Evolutionary conservation across 2,329 filamentous ascomycete species (phyloP).

Genomic region (Arthrobotrys entomopaga): DNA sequence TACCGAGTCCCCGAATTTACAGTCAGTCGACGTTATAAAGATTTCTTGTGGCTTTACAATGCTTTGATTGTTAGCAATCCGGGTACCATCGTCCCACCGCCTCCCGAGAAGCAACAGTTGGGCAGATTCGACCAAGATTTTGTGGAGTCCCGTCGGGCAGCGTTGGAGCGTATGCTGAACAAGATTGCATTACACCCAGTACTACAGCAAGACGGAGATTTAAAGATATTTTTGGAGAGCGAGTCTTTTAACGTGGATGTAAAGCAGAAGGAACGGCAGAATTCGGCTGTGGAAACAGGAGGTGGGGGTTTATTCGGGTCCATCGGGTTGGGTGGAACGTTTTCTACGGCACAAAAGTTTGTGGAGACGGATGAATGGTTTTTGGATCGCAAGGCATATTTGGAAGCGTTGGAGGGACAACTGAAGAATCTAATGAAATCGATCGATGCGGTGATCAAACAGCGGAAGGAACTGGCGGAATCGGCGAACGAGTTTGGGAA

Average conservation of each 20-base stretch:
- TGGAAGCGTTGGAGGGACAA: constrained; percentile 92
- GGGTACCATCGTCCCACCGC: constrained; percentile 91
- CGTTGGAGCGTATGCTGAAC: constrained; percentile 96
- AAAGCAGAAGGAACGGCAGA: constrained; percentile 90
- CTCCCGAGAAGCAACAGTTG: constrained; percentile 96
- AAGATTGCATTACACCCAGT: constrained; percentile 90
- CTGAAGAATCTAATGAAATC: constrained; percentile 90
- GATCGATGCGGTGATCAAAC: constrained; percentile 89
- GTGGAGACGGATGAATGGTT: constrained; percentile 99
- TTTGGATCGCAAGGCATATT: constrained; percentile 92
- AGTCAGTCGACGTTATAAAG: constrained; percentile 91
- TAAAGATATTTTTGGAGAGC: constrained; percentile 97
- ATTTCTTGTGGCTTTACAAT: constrained; percentile 98
- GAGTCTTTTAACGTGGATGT: constrained; percentile 95
- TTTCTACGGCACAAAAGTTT: constrained; percentile 76
- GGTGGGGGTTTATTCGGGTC: constrained; percentile 80
- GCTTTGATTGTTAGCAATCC: constrained; percentile 94
- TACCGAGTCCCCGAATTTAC: constrained; percentile 93
- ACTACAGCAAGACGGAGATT: constrained; percentile 88
- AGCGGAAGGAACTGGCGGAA: constrained; percentile 92
- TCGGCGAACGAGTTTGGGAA: constrained; percentile 92
- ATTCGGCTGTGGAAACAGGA: constrained; percentile 89
- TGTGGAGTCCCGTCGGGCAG: constrained; percentile 88
- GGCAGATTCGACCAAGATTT: constrained; percentile 97
- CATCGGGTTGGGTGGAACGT: constrained; percentile 63